Base-by-base conservation (phyloP, 768 basidiomycete species). In the Royoungia palumana region DNA sequence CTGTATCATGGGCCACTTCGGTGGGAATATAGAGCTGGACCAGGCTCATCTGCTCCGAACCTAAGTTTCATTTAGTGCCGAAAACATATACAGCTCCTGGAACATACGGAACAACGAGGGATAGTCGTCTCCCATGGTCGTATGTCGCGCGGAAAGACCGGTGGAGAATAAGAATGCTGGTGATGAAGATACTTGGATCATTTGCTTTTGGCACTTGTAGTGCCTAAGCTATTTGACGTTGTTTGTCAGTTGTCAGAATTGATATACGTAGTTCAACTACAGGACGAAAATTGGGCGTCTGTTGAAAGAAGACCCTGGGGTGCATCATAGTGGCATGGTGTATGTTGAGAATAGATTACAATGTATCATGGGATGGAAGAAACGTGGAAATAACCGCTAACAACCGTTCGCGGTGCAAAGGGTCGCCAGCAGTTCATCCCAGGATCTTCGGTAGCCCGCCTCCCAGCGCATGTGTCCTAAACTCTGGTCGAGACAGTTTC, bases 41-140 rank as follows among this genome's bases (percentile, higher is more conserved):
- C 72, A 94, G 76, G 77, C 93, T 95, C 94, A 97, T 97, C 75
- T 84, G 80, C 74, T 96, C 94, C 79, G 94, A 97, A 49, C 90
- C 94, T 96, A 37, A 46, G 50, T 45, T 45, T 6, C 36, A 8
- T 52, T 53, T 43, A 52, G 47, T 32, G 47, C 30, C 21, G 34
- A 14, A 28, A 38, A 20, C 14, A 39, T 12, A 50, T 30, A 16
- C 16, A 47, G 39, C 34, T 9, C 30, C n/a, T 19, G 21, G 34
- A 35, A 37, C 56, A 17, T 69, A 92, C 91, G 89, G 75, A 93
- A 83, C 72, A 89, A 69, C 60, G 84, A 89, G 20, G 91, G 87
- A 67, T 89, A 90, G 50, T 89, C 83, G 70, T 85, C 85, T 59
- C 79, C 76, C 87, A 89, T 91, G 25, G 25, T 49, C 7, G 22